A percentile compares a stretch with the other conserved stretches of the same genome.
phyloP scores from a whole-genome alignment of 306 rosid genomes.

The Quercus cerris region DNA sequence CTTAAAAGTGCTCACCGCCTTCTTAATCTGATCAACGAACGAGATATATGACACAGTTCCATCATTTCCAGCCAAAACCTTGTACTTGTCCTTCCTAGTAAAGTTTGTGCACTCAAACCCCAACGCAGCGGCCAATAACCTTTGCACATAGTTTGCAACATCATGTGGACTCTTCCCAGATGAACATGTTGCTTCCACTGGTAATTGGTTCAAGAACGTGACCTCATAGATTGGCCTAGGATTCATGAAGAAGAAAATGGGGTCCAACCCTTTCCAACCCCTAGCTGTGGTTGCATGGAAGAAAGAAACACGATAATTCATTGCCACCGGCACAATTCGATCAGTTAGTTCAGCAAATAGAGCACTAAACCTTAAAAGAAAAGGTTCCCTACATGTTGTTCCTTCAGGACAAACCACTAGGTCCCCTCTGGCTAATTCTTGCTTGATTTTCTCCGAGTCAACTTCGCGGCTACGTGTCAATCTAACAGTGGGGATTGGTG shows the following conservation, averaged over 20 bases:
- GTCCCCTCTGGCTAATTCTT: conserved; percentile 58
- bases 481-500: conserved; percentile 84
- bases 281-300: conserved; percentile 94
- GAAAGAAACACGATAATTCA: conserved; percentile 87
- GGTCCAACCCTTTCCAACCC: conserved; percentile 88
- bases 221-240: conserved; percentile 91
- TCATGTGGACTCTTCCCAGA: conserved; percentile 84
- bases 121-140: conserved; percentile 70
- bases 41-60: conserved; percentile 63
- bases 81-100: conserved; percentile 84
- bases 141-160: conserved; percentile 91
- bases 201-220: conserved; percentile 83
- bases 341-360: conserved; percentile 82
- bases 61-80: conserved; percentile 85
- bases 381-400: conserved; percentile 93
- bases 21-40: conserved; percentile 38
- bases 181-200: conserved; percentile 83
- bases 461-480: conserved; percentile 61
- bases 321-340: conserved; percentile 93
- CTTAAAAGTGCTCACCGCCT: conserved; percentile 38
- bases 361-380: conserved; percentile 75
- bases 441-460: conserved; percentile 67
- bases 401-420: conserved; percentile 93
- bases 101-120: conserved; percentile 95
- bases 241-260: conserved; percentile 92